Conservation (phyloP, 768 basidiomycete genomes). For the Phylloporus sp. region DNA sequence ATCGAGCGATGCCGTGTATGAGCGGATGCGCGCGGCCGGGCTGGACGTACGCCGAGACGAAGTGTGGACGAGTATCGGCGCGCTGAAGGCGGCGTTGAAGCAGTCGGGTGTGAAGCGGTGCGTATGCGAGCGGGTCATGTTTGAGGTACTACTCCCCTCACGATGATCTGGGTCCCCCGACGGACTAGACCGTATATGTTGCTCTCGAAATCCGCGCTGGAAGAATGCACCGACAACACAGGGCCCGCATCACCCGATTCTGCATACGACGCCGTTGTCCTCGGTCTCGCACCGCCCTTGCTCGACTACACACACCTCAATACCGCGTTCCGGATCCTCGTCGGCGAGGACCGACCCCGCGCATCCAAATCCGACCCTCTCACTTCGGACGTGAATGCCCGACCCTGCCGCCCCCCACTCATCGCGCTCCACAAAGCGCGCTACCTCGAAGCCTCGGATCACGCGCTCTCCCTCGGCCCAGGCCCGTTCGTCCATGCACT, state of each 20-base stretch:
- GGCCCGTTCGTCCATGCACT: conserved; percentile 66
- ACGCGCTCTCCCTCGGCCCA: conserved; percentile 56
- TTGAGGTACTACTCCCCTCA: background rate
- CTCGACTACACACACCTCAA: conserved; percentile 56
- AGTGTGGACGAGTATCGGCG: conserved; percentile 62
- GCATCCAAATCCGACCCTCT: background rate
- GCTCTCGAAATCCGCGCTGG: conserved; percentile 45
- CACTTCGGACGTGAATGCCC: no score
- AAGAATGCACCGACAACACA: conserved; percentile 33
- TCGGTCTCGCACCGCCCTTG: conserved; percentile 51
- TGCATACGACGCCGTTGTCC: conserved; percentile 62
- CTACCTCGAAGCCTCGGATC: conserved; percentile 45
- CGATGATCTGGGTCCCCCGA: no score
- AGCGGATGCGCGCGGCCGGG: conserved; percentile 42
- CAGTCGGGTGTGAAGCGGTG: conserved; percentile 40
- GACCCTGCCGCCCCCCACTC: conserved; percentile 28
- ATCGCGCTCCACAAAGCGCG: conserved; percentile 58
- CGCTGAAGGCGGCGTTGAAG: conserved; percentile 44
- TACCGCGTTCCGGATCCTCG: conserved; percentile 60
- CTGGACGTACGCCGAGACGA: conserved; percentile 43
- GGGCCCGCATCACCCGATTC: background rate
- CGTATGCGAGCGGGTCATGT: background rate
- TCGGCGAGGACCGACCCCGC: conserved; percentile 32
- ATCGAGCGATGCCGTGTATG: conserved; percentile 41
- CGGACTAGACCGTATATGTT: conserved; percentile 48